Evolutionary conservation across 495 filamentous ascomycete species (phyloP), one percentile per base, ranked within the genome.

Genomic region (Peziza echinospora): DNA sequence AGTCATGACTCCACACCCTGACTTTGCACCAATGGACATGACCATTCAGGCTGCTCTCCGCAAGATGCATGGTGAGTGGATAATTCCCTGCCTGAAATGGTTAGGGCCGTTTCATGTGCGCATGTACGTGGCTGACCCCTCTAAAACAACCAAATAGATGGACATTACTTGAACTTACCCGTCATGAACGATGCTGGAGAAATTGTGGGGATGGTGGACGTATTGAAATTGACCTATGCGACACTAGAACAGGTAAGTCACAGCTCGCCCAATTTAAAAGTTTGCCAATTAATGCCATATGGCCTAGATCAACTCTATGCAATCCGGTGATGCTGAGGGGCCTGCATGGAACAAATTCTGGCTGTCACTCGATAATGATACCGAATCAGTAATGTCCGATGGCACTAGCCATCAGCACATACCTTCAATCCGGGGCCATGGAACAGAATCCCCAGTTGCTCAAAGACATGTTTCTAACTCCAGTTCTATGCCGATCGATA

Each of bases 301-400:
- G 23, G 10, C 37, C 5, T 51, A 81, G 75, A 82, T 84, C 60
- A 81, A 82, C 60, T 71, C 72, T 21, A 84, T 84, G 73, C 70
- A 68, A 30, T 83, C 76, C 21, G 71, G 70, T 23, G 87, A 97
- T 57, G 84, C 76, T 53, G 89, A 96, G 63, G 89, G 89, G 0
- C 89, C 89, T 13, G 89, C 89, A 11, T 97, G 89, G 89, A 93
- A 94, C 66, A 96, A 94, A 65, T 97, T 97, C 67, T 97, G 89
- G 89, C 67, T 96, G 46, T 94, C 89, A 3, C 74, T 97, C 52
- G 86, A 94, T 63, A 77, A 91, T 55, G 89, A 94, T 58, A 89
- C 87, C 4, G 89, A 96, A 62, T 97, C 89, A 0, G 79, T 92
- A 69, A 76, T 96, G 51, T 99, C 89, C 47, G 89, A 91, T 41